These are phyloP conservation scores for Lanmaoa rubissima DNA, from an alignment of 768 basidiomycete species.

Conservation along the genomic window DNA sequence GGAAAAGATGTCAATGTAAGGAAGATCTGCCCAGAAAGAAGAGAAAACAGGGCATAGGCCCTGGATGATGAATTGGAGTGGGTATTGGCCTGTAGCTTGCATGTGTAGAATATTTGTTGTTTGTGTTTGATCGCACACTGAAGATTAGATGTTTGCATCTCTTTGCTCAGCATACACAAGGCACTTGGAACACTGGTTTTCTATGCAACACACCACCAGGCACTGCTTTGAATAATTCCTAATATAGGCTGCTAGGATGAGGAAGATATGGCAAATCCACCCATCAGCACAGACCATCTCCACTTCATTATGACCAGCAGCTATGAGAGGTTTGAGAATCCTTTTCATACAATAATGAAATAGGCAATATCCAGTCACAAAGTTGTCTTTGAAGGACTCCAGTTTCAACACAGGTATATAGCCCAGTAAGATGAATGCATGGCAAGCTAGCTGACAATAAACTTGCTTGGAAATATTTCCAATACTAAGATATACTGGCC, in stretches of 20 bases:
- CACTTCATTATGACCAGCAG: fast-evolving
- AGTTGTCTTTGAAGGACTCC: background rate
- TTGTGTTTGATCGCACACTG: background rate
- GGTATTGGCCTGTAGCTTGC: background rate
- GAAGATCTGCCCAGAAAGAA: background rate
- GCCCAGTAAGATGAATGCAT: background rate
- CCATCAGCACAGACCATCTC: background rate
- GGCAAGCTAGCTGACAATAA: fast-evolving
- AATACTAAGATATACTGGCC: background rate
- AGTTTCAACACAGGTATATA: background rate
- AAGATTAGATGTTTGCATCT: background rate
- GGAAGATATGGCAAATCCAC: background rate
- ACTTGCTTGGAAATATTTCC: background rate
- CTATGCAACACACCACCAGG: background rate
- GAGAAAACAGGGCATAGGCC: background rate
- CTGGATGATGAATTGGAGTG: background rate
- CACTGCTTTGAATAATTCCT: background rate
- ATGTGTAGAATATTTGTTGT: background rate
- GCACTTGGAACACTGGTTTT: background rate
- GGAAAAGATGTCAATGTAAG: background rate
- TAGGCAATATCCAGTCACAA: background rate
- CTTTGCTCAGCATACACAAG: background rate
- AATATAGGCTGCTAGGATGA: background rate
- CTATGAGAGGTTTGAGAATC: background rate
- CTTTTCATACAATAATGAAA: background rate